A percentile compares a stretch with the other conserved stretches of the same genome.
These are phyloP conservation scores for Tolypocladium amazonense DNA, from an alignment of 2,329 filamentous ascomycete species.

Conservation along the genomic window DNA sequence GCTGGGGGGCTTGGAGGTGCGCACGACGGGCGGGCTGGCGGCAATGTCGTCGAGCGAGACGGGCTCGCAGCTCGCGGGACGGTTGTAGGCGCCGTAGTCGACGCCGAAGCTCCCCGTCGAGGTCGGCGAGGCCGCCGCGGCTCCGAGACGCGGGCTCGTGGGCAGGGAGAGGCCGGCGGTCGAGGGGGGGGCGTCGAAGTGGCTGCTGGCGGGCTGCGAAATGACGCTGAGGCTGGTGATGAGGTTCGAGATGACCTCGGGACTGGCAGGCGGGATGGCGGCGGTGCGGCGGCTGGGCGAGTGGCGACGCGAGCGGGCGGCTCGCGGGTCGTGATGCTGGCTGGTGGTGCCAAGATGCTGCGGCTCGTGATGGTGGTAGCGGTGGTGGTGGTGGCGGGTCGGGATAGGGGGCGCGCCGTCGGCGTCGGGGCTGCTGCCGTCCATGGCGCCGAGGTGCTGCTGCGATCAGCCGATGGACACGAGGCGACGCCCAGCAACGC, in stretches of 20 bases:
- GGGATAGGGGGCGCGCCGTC: constrained; percentile 21
- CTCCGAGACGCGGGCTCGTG: constrained; percentile 24
- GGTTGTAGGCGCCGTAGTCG: constrained; percentile 58
- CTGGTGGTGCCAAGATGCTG: background rate
- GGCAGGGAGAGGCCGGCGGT: constrained; percentile 29
- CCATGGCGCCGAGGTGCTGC: background rate
- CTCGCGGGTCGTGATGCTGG: background rate
- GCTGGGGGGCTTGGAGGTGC: constrained; percentile 72
- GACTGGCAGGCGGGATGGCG: constrained; percentile 36
- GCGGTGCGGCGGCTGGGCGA: constrained; percentile 1
- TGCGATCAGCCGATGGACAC: background rate
- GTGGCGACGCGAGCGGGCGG: constrained; percentile 6
- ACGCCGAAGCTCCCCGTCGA: constrained; percentile 51
- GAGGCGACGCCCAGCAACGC: background rate
- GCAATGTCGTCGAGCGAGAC: constrained; percentile 48
- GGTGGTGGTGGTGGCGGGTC: constrained; percentile 7
- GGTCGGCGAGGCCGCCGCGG: constrained; percentile 12
- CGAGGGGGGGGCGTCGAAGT: constrained; percentile 46
- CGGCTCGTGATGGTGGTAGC: background rate
- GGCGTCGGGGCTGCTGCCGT: constrained; percentile 1
- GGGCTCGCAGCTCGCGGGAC: constrained; percentile 34
- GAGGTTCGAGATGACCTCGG: constrained; percentile 58
- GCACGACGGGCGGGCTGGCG: constrained; percentile 60
- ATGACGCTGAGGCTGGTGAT: constrained; percentile 63
- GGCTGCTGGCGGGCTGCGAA: constrained; percentile 54